Evolutionary conservation across 116 monocot genomes (phyloP).

Genomic region (Papilionanthe hybrid): DNA sequence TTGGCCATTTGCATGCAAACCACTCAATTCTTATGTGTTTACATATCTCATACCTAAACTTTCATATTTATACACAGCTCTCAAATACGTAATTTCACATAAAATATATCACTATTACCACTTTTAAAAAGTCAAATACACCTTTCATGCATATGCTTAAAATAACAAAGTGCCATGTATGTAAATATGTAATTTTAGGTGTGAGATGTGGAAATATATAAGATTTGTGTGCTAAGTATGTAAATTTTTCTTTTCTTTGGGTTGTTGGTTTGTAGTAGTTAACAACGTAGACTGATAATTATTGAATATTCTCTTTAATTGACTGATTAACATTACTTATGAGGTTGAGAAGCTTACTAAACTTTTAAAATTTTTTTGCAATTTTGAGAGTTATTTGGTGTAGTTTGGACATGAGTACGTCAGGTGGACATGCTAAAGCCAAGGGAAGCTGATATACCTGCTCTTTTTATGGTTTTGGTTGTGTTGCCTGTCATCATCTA

Average conservation of each 20-base stretch:
- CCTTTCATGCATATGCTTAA: no score
- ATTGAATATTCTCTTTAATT: not conserved
- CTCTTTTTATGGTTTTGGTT: constrained; percentile 62
- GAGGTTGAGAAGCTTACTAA: not conserved
- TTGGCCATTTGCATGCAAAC: no score
- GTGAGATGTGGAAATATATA: no score
- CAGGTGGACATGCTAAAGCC: constrained; percentile 91
- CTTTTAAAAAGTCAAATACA: no score
- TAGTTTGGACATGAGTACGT: constrained; percentile 64
- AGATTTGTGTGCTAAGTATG: no score
- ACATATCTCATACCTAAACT: not conserved
- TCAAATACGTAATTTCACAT: no score
- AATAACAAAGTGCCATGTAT: no score
- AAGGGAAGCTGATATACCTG: constrained; percentile 92
- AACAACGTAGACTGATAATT: not conserved
- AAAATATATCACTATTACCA: no score
- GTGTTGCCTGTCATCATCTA: constrained; percentile 86
- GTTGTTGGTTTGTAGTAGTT: not conserved
- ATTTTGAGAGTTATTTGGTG: constrained; percentile 13
- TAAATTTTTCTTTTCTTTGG: not conserved
- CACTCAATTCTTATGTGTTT: no score
- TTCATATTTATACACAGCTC: no score
- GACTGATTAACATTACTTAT: not conserved
- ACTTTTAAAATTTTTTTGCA: not conserved
- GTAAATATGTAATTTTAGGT: no score